A percentile compares a stretch with the other conserved stretches of the same genome.
Conservation (phyloP, 164 flowering plant species). For the Annona squamosa region DNA sequence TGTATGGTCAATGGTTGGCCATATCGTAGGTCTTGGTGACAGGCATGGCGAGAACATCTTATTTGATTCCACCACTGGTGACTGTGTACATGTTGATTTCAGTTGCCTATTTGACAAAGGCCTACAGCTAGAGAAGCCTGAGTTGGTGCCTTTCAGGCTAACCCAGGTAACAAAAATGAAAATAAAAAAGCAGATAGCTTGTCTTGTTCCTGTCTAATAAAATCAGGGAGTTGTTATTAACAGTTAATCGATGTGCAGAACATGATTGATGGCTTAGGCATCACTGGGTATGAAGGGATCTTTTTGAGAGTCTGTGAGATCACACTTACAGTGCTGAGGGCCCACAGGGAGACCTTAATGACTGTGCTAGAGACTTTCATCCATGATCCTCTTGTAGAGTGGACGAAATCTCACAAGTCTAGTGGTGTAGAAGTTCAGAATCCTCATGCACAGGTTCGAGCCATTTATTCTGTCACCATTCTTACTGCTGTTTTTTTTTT, state of each 20-base stretch:
- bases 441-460: conserved; percentile 93
- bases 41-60: conserved; percentile 98
- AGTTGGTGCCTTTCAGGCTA: conserved; percentile 95
- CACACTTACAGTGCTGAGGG: conserved; percentile 80
- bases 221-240: neutral
- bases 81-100: conserved; percentile 99
- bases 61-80: conserved; percentile 98
- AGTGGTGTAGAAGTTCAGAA: conserved; percentile 97
- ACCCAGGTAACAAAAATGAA: conserved; percentile 65
- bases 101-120: conserved; percentile 99
- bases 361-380: conserved; percentile 95
- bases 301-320: conserved; percentile 89
- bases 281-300: conserved; percentile 91
- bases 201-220: neutral
- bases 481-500: neutral
- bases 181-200: neutral
- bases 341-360: conserved; percentile 86
- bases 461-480: neutral
- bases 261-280: conserved; percentile 97
- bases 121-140: conserved; percentile 93
- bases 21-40: conserved; percentile 97
- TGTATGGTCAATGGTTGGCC: conserved; percentile 99
- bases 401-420: conserved; percentile 97
- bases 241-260: conserved; percentile 40
- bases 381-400: conserved; percentile 98